These are phyloP conservation scores for Athelia psychrophila DNA, from an alignment of 1,284 basidiomycete species.

Conservation along the genomic window DNA sequence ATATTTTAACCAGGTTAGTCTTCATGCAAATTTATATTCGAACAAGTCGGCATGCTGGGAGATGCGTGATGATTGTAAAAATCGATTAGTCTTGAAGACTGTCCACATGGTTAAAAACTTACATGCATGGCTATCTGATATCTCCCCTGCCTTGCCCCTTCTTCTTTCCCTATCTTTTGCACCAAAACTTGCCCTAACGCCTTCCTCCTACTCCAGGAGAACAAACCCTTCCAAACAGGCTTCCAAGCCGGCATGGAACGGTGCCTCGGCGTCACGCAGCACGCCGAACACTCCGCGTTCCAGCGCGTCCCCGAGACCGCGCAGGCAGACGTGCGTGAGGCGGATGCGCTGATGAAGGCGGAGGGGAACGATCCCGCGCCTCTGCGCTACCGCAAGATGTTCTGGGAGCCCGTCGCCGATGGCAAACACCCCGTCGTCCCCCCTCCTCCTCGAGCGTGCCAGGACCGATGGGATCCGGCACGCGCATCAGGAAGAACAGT, in stretches of 20 bases:
- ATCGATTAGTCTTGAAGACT: conserved; percentile 90
- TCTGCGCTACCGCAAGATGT: conserved; percentile 64
- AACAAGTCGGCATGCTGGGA: conserved; percentile 8
- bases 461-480: conserved; percentile 20
- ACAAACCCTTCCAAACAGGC: conserved; percentile 60
- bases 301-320: conserved; percentile 11
- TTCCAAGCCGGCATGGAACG: conserved; percentile 69
- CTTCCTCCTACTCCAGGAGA: too few relatives aligned
- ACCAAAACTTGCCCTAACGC: too few relatives aligned
- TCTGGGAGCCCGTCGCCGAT: conserved; percentile 73
- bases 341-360: conserved; percentile 57
- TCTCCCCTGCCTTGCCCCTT: conserved; percentile 12
- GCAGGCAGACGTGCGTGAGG: conserved; percentile 43
- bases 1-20: conserved; percentile 66
- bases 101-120: conserved; percentile 54
- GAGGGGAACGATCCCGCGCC: conserved; percentile 55
- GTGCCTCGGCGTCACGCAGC: conserved; percentile 48
- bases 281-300: conserved; percentile 11
- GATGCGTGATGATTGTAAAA: conserved; percentile 58
- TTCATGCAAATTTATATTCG: too few relatives aligned
- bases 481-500: conserved; percentile 32
- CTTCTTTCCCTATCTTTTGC: too few relatives aligned
- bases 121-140: conserved; percentile 43
- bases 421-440: conserved; percentile 56
- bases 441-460: conserved; percentile 43